phyloP scores from a whole-genome alignment of 805 yeast genomes.

The Candida michaelii region DNA sequence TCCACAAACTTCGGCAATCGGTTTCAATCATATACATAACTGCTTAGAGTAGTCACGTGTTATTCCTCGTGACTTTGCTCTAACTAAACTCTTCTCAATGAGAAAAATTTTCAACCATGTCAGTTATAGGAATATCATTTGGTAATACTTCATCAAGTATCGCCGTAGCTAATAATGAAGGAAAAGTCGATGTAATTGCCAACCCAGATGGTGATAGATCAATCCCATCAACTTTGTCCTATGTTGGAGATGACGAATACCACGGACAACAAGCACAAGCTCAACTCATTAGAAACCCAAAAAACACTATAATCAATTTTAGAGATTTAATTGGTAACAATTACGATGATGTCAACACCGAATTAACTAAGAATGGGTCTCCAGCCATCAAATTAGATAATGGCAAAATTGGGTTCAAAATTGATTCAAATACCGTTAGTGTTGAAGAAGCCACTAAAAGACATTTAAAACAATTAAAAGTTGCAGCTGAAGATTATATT shows the following conservation, averaged over 20 bases:
- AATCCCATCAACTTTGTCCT: constrained; percentile 89
- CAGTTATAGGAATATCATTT: constrained; percentile 88
- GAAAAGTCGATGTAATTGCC: constrained; percentile 95
- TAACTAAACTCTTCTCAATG: background rate
- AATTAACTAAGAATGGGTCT: constrained; percentile 57
- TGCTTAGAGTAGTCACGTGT: too few relatives aligned
- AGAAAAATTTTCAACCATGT: constrained; percentile 9
- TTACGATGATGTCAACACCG: constrained; percentile 66
- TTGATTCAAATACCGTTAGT: constrained; percentile 54
- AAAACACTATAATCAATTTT: constrained; percentile 84
- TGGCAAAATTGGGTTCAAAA: constrained; percentile 70
- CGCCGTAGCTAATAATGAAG: constrained; percentile 82
- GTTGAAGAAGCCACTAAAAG: constrained; percentile 80
- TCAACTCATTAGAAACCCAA: constrained; percentile 87
- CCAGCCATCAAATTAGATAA: constrained; percentile 51
- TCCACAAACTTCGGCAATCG: too few relatives aligned
- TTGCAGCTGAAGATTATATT: constrained; percentile 89
- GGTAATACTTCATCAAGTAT: constrained; percentile 96
- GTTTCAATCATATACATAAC: too few relatives aligned
- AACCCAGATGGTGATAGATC: constrained; percentile 99
- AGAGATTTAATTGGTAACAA: constrained; percentile 86
- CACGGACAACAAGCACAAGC: constrained; percentile 96
- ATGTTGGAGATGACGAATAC: constrained; percentile 92
- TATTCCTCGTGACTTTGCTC: background rate
- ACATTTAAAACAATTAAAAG: constrained; percentile 77